Conservation (phyloP, 225 moss, liverwort and hornwort species). For the Bryum argenteum region DNA sequence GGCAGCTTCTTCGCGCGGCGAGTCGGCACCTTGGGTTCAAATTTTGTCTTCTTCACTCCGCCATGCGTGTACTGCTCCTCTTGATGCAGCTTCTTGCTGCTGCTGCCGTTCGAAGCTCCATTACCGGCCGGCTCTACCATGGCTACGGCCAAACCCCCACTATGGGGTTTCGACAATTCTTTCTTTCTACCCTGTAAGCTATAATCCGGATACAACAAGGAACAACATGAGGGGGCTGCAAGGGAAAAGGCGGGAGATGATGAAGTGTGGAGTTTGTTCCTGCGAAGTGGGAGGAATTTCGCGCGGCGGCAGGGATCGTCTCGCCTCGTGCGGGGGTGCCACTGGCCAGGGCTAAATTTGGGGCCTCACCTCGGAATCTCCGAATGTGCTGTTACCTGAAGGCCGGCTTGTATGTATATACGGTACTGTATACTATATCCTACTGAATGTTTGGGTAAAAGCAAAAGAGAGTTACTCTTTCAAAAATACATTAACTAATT, state of each 20-base stretch:
- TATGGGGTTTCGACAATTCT: not conserved
- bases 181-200: not conserved
- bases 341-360: too few species aligned
- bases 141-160: not conserved
- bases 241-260: too few species aligned
- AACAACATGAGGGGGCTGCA: not conserved
- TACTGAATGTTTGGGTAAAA: too few species aligned
- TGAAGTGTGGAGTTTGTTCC: not conserved
- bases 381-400: too few species aligned
- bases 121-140: constrained; percentile 12
- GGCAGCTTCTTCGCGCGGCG: constrained; percentile 72
- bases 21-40: constrained; percentile 76
- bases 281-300: not conserved
- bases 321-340: too few species aligned
- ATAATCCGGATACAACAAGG: not conserved
- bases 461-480: too few species aligned
- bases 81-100: constrained; percentile 32
- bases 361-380: too few species aligned
- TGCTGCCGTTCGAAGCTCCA: constrained; percentile 10
- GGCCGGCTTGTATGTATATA: too few species aligned
- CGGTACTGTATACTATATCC: too few species aligned
- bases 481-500: too few species aligned
- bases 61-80: constrained; percentile 74
- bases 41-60: constrained; percentile 78
- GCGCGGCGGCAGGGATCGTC: not conserved